Percentiles rank a stretch among this genome's conserved stretches.
These are phyloP conservation scores for Aspergillus pseudoterreus DNA, from an alignment of 2,329 filamentous ascomycete genomes.

Conservation along the genomic window DNA sequence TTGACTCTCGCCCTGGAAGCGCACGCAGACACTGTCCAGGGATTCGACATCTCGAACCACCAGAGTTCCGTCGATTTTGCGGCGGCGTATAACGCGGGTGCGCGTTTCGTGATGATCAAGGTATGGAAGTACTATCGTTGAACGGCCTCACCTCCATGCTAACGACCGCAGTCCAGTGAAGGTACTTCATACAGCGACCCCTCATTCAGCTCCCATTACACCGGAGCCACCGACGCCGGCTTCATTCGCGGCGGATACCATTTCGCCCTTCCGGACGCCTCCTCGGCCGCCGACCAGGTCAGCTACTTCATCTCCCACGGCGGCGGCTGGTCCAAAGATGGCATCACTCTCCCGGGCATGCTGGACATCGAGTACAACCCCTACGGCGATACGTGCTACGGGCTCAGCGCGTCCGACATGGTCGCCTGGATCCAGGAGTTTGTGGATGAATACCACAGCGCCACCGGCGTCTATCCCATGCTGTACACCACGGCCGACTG, in stretches of 20 bases:
- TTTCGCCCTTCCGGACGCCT: constrained; percentile 47
- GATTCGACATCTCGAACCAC: constrained; percentile 14
- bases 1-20: not conserved
- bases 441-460: constrained; percentile 46
- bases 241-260: constrained; percentile 56
- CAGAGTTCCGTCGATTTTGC: constrained; percentile 9
- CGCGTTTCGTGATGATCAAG: constrained; percentile 11
- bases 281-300: constrained; percentile 47
- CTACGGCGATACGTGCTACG: constrained; percentile 41
- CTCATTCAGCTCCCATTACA: constrained; percentile 49
- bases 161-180: constrained; percentile 46
- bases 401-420: constrained; percentile 43
- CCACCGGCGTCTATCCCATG: constrained; percentile 49
- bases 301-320: constrained; percentile 50
- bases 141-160: not conserved
- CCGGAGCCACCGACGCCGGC: constrained; percentile 47
- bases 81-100: constrained; percentile 8
- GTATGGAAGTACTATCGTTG: not conserved
- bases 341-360: constrained; percentile 55
- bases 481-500: constrained; percentile 52
- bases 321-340: constrained; percentile 52
- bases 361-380: constrained; percentile 50
- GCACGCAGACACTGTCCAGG: constrained; percentile 4
- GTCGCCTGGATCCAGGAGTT: constrained; percentile 54
- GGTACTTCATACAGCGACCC: constrained; percentile 45